Base-by-base conservation (phyloP, 768 basidiomycete genomes). In the Pleurotus pulmonarius region DNA sequence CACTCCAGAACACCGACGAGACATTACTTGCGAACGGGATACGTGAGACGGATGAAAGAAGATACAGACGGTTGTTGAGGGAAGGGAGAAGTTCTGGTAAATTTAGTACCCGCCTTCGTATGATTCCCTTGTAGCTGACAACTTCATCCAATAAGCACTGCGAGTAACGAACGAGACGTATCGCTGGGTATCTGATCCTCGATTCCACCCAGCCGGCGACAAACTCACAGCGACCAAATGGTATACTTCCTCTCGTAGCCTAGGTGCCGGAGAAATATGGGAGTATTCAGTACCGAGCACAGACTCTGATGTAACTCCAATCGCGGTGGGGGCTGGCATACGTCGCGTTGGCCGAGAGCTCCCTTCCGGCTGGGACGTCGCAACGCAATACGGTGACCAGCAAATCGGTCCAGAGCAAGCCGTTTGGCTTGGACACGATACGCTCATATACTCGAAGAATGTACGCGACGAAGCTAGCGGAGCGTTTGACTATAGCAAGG, bases 211-310 rank as follows among this genome's bases (percentile, higher is more conserved):
- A 3, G 82, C 81, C 8, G 85, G 85, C 1, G 61, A 67, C 26
- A 83, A 76, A 60, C 68, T 90, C 15, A 70, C 90, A 53, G 86
- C 87, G n/a, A 89, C 87, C 9, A 90, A 90, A 65, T 88, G 88
- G 87, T 89, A 88, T 60, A 88, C 83, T 22, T 83, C 82, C 4
- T 60, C 49, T 3, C 81, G 88, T 5, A 85, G 83, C 49, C 72
- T 89, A 29, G 86, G 85, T 37, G 87, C 86, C 1, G 87, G 86
- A 1, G 88, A 90, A 73, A 85, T 82, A 41, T 90, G 88, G 88
- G 77, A 83, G 64, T 90, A 85, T 58, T 46, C 67, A 5, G 74
- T 86, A 22, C 85, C 85, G 9, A 71, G 68, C n/a, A 58, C 76
- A 18, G 63, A 70, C 49, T 58, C 56, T 6, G 64, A 69, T 38